These are phyloP conservation scores for Mucor circinelloides DNA, from an alignment of 371 early-diverging fungal genomes.

Conservation along the genomic window DNA sequence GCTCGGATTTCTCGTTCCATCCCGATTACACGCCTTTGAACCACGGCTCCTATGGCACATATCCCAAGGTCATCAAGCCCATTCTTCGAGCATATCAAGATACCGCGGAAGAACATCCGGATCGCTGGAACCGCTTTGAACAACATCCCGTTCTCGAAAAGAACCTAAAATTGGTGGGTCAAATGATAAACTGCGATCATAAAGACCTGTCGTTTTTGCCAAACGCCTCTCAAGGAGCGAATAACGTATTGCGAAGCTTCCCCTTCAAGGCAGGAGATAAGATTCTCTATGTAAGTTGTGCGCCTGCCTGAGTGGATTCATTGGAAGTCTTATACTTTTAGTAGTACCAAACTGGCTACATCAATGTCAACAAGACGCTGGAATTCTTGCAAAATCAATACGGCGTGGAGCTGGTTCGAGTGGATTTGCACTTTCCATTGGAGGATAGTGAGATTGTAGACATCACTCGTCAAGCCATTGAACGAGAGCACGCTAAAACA, in stretches of 20 bases:
- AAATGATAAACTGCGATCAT: conserved; percentile 35
- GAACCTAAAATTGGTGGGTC: conserved; percentile 5
- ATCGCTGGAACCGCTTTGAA: conserved; percentile 21
- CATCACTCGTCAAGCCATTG: conserved; percentile 30
- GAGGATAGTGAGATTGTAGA: conserved; percentile 37
- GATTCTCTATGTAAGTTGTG: conserved; percentile 31
- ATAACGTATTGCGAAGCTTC: conserved; percentile 44
- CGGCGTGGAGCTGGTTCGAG: conserved; percentile 33
- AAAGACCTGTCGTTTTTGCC: conserved; percentile 37
- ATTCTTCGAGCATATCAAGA: conserved; percentile 16
- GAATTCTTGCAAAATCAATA: conserved; percentile 35
- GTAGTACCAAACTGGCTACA: conserved; percentile 41
- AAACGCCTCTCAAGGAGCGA: conserved; percentile 45
- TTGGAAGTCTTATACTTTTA: too few species aligned
- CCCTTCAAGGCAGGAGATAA: conserved; percentile 49
- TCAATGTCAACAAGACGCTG: conserved; percentile 34
- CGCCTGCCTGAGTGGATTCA: too few species aligned
- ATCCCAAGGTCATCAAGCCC: conserved; percentile 14
- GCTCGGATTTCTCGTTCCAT: conserved; percentile 47
- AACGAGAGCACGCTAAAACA: conserved; percentile 36
- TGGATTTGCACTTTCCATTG: conserved; percentile 34
- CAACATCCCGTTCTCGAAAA: not conserved
- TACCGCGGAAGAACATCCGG: conserved; percentile 20
- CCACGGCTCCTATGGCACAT: conserved; percentile 46
- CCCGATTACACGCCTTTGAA: conserved; percentile 42